Base-by-base conservation (phyloP, 2,329 filamentous ascomycete species). In the Cytospora leucostoma region DNA sequence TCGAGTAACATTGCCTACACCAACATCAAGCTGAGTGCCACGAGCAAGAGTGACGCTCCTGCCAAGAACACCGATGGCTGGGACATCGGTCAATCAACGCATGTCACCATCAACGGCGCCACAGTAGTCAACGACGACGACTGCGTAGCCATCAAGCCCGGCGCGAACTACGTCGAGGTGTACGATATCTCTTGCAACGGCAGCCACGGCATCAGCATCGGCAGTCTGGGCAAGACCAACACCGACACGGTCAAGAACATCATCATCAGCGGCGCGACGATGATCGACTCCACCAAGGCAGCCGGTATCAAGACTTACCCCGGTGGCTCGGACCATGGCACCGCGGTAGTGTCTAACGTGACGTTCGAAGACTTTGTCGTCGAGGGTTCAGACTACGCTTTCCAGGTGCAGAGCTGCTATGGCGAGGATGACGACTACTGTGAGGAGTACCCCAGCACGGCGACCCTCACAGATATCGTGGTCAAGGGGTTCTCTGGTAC, bases 261-360 rank as follows among this genome's bases (percentile, higher is more conserved):
- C 32, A 75, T 77, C 40, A 76, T 80, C 27, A 71, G 70, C 13
- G 72, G 74, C 10, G 76, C 75, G 1, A 69, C 64, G 56, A 70
- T 73, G 70, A 53, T 62, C 50, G 59, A 66, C 50, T 62, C 68
- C 5, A 64, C 63, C 19, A 82, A 88, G 67, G 84, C 83, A 52
- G 86, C 85, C 0, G 83, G 86, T 62, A 88, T 88, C 76, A 88
- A 88, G 74, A 84, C 87, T 68, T 89, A 84, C 83, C 83, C 84
- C 0, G 84, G 83, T 64, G 71, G 77, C 1, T 68, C 68, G 2
- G 64, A 60, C 6, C 73, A 80, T 62, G 75, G 76, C 13, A 66
- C 69, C 0, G 75, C 77, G 0, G 73, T 72, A 0, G 77, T 80
- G 27, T 70, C 67, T 3, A 81, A 81, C 63, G 75, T 80, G 27